Evolutionary conservation across 768 basidiomycete genomes (phyloP).

Genomic region (Psilocybe cubensis): DNA sequence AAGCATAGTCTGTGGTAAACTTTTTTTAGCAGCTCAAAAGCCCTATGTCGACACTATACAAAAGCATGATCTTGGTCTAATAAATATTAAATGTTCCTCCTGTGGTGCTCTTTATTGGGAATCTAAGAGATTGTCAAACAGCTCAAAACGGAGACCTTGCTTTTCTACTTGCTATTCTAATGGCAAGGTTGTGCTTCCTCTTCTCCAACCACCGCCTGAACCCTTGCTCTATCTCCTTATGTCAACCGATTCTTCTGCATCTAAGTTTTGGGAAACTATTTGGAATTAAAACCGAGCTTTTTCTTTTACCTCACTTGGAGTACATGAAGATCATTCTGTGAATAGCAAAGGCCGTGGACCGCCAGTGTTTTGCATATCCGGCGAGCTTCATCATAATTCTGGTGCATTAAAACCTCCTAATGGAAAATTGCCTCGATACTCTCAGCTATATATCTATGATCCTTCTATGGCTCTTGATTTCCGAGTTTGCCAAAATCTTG

Average conservation of each 20-base stretch:
- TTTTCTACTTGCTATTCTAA: constrained; percentile 40
- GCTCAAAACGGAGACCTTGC: constrained; percentile 15
- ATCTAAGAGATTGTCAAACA: constrained; percentile 24
- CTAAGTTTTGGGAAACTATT: constrained; percentile 38
- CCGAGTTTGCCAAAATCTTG: constrained; percentile 27
- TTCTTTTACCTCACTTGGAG: constrained; percentile 40
- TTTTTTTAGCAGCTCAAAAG: no score
- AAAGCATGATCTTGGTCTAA: constrained; percentile 37
- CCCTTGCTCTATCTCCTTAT: constrained; percentile 23
- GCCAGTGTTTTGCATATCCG: constrained; percentile 37
- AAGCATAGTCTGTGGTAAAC: no score
- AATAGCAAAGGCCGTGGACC: constrained; percentile 24
- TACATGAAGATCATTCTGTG: constrained; percentile 29
- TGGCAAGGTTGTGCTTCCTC: constrained; percentile 34
- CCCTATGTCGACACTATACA: no score
- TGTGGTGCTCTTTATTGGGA: constrained; percentile 42
- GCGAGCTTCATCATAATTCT: constrained; percentile 37
- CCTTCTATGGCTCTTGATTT: constrained; percentile 33
- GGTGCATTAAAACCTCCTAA: constrained; percentile 33
- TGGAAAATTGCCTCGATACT: constrained; percentile 29
- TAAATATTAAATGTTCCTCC: constrained; percentile 34
- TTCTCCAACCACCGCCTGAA: constrained; percentile 26
- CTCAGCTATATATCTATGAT: constrained; percentile 45
- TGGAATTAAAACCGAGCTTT: constrained; percentile 45
- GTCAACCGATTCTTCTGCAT: constrained; percentile 4